Percentiles rank a stretch among this genome's conserved stretches.
Conservation (phyloP, 768 basidiomycete genomes). For the Russula olivacea region DNA sequence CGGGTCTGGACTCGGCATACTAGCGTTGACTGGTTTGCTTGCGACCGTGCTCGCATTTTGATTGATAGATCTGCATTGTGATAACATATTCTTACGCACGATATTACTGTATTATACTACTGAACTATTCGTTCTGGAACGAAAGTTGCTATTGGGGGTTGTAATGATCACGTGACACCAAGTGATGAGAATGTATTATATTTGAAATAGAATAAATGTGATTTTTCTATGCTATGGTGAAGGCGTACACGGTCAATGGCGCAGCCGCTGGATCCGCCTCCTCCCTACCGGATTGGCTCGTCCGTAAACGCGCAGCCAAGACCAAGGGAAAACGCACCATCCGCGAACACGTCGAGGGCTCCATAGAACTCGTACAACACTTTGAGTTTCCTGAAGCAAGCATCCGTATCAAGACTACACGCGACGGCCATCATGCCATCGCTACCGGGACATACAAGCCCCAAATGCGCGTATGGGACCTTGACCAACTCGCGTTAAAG, state of each 20-base stretch:
- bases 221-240: conserved; percentile 38
- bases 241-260: conserved; percentile 96
- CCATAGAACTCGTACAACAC: conserved; percentile 88
- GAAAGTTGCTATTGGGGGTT: too few species aligned
- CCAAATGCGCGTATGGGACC: conserved; percentile 92
- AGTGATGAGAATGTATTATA: neutral
- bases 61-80: neutral
- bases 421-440: conserved; percentile 87
- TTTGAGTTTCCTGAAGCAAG: conserved; percentile 98
- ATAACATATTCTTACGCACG: neutral
- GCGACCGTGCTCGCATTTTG: neutral
- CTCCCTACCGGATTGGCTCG: conserved; percentile 93
- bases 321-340: conserved; percentile 56
- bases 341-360: conserved; percentile 73
- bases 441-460: conserved; percentile 98
- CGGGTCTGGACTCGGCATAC: neutral
- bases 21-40: neutral
- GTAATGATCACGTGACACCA: neutral
- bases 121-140: too few species aligned
- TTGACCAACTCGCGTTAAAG: conserved; percentile 87
- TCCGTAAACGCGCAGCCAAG: conserved; percentile 57
- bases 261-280: conserved; percentile 81
- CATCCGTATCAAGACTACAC: conserved; percentile 82
- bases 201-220: neutral
- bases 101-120: neutral